These are phyloP conservation scores for Hypoxylon sp. DNA, from an alignment of 2,329 filamentous ascomycete species.

Conservation along the genomic window DNA sequence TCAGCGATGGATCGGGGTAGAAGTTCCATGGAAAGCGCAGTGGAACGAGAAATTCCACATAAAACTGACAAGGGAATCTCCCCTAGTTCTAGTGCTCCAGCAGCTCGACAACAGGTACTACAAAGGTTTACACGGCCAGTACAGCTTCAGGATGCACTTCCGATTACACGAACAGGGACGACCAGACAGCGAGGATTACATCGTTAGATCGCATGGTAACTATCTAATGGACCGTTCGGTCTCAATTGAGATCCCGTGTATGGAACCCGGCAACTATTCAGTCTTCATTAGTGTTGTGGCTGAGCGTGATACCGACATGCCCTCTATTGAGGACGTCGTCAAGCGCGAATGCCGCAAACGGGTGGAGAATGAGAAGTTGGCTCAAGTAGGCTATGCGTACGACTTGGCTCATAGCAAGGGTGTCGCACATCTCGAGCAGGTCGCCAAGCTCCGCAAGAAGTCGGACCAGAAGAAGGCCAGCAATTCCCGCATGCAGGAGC, in stretches of 20 bases:
- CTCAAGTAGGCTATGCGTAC: slow-evolving; percentile 71
- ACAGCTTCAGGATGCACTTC: slow-evolving; percentile 66
- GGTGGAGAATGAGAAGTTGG: slow-evolving; percentile 70
- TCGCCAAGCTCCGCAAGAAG: slow-evolving; percentile 65
- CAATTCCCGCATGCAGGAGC: slow-evolving; percentile 61
- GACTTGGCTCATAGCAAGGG: slow-evolving; percentile 73
- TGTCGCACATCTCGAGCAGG: slow-evolving; percentile 65
- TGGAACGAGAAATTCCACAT: slow-evolving; percentile 75
- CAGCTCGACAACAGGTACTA: slow-evolving; percentile 76
- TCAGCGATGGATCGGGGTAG: slow-evolving; percentile 73
- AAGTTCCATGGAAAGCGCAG: slow-evolving; percentile 73
- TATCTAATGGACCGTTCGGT: slow-evolving; percentile 72
- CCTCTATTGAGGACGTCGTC: slow-evolving; percentile 70
- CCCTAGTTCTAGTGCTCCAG: slow-evolving; percentile 71
- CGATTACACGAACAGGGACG: slow-evolving; percentile 66
- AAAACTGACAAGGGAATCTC: slow-evolving; percentile 68
- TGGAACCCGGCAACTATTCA: slow-evolving; percentile 70
- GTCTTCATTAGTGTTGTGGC: slow-evolving; percentile 71
- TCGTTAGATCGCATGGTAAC: slow-evolving; percentile 71
- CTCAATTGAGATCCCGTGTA: slow-evolving; percentile 69
- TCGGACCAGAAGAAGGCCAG: slow-evolving; percentile 66
- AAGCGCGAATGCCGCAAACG: slow-evolving; percentile 65
- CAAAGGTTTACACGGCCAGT: slow-evolving; percentile 72
- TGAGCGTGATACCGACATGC: slow-evolving; percentile 59
- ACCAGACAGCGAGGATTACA: slow-evolving; percentile 69